Percentiles rank a stretch among this genome's conserved stretches.
Evolutionary conservation across 306 rosid species (phyloP).

Genomic region (Acacia melanoxylon): DNA sequence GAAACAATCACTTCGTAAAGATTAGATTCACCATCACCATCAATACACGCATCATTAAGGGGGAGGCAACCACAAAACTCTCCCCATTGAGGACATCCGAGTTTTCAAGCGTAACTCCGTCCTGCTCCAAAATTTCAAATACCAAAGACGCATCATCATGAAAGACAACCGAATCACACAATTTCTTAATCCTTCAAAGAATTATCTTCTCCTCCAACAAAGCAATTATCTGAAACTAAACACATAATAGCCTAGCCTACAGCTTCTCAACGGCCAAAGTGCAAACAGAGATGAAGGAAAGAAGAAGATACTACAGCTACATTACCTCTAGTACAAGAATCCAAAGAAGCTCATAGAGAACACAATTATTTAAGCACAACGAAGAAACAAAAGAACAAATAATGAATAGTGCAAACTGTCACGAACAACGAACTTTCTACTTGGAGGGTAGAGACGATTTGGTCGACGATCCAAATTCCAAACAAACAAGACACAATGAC

Average conservation of each 20-base stretch:
- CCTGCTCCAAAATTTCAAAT: neutral
- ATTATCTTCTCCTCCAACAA: neutral
- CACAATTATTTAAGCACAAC: neutral
- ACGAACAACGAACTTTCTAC: constrained; percentile 49
- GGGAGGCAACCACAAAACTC: neutral
- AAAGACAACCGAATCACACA: neutral
- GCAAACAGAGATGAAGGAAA: neutral
- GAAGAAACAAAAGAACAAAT: neutral
- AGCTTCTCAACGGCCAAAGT: neutral
- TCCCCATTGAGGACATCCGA: neutral
- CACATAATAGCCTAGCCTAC: neutral
- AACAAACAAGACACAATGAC: neutral
- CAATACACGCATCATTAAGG: neutral
- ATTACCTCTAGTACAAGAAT: constrained; percentile 30
- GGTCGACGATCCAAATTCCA: constrained; percentile 20
- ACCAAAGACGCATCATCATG: neutral
- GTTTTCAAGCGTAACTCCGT: neutral
- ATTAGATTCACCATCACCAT: neutral
- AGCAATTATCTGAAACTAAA: constrained; percentile 4
- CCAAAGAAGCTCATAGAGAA: neutral
- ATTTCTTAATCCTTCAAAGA: constrained; percentile 3
- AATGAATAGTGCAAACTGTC: constrained; percentile 21
- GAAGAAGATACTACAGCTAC: neutral
- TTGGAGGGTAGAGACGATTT: neutral
- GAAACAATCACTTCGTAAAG: neutral